Conservation (phyloP, 1,284 basidiomycete species). For the Caloboletus inedulis region DNA sequence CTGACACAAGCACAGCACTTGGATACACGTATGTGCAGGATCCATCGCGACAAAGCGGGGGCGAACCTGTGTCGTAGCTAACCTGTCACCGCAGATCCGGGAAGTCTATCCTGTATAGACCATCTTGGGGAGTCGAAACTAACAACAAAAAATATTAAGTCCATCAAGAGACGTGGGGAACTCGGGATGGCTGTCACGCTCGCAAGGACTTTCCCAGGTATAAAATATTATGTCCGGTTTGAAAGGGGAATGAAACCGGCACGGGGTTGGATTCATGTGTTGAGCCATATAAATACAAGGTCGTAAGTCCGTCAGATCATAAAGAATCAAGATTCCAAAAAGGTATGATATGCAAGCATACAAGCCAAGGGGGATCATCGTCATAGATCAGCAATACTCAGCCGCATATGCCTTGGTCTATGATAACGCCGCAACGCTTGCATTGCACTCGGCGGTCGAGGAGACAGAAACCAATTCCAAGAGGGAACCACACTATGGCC, state of each 20-base stretch:
- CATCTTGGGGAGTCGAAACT: not conserved
- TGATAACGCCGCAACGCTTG: conserved; percentile 46
- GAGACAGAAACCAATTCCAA: conserved; percentile 71
- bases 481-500: conserved; percentile 78
- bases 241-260: not conserved
- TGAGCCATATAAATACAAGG: conserved; percentile 20
- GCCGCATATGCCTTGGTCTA: conserved; percentile 39
- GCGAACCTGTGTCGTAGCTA: not conserved
- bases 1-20: too few species aligned
- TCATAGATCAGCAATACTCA: conserved; percentile 12
- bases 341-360: not conserved
- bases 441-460: conserved; percentile 68
- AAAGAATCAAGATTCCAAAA: not conserved
- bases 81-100: not conserved
- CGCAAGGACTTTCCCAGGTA: not conserved
- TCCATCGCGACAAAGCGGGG: not conserved
- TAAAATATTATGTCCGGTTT: not conserved
- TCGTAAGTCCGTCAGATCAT: not conserved
- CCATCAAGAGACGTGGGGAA: not conserved
- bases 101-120: not conserved
- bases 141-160: not conserved
- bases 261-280: conserved; percentile 7
- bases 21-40: not conserved
- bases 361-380: not conserved
- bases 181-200: not conserved